Conservation (phyloP, 805 yeast genomes). For the Saccharomycopsis sp. region DNA sequence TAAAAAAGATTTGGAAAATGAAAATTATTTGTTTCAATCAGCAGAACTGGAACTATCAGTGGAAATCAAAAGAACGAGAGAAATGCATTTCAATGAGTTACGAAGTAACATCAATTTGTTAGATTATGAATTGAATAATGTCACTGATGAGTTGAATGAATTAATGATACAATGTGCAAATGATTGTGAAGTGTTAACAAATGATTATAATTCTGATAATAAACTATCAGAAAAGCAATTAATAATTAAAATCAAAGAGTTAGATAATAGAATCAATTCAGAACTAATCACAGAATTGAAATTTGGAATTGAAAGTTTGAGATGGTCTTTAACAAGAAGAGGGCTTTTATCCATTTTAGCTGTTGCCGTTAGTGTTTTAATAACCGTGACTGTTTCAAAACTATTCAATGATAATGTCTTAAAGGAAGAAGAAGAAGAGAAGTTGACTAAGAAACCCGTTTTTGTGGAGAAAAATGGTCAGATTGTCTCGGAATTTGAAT, state of each 20-base stretch:
- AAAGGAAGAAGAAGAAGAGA: too few species aligned
- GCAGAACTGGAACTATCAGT: slow-evolving; percentile 80
- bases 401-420: too few species aligned
- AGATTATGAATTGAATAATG: slow-evolving; percentile 60
- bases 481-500: too few species aligned
- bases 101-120: slow-evolving; percentile 57
- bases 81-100: slow-evolving; percentile 54
- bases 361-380: slow-evolving; percentile 18
- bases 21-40: slow-evolving; percentile 79
- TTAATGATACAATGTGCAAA: slow-evolving; percentile 50
- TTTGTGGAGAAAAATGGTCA: too few species aligned
- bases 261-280: slow-evolving; percentile 75
- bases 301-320: slow-evolving; percentile 75
- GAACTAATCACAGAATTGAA: slow-evolving; percentile 72
- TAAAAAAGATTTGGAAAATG: slow-evolving; percentile 71
- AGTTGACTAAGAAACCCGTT: too few species aligned
- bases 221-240: slow-evolving; percentile 62
- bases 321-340: slow-evolving; percentile 90
- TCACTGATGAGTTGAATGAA: slow-evolving; percentile 70
- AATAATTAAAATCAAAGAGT: slow-evolving; percentile 64
- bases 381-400: slow-evolving; percentile 17
- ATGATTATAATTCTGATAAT: slow-evolving; percentile 80
- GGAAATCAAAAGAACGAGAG: slow-evolving; percentile 66
- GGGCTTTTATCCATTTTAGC: slow-evolving; percentile 44
- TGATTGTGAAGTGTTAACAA: slow-evolving; percentile 72